Conservation (phyloP, 2,329 filamentous ascomycete species). For the Davidsoniella virescens region DNA sequence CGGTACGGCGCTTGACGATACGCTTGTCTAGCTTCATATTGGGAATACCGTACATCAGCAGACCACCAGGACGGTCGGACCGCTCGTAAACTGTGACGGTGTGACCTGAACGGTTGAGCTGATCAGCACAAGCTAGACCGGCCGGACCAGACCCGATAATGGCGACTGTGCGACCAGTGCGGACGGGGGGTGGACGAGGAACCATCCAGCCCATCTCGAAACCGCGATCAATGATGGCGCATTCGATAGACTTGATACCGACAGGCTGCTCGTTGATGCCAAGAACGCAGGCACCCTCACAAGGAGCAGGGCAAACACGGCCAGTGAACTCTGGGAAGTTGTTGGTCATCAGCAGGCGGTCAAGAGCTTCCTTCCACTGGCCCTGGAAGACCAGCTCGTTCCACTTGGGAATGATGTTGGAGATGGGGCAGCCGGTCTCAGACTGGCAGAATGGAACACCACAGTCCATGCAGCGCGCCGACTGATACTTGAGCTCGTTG, state of each 20-base stretch:
- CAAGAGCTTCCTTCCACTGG: conserved; percentile 83
- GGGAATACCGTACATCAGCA: conserved; percentile 96
- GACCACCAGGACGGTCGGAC: conserved; percentile 72
- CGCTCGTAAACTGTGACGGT: conserved; percentile 83
- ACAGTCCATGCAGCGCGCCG: conserved; percentile 95
- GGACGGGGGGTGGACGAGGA: conserved; percentile 57
- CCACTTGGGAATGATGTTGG: conserved; percentile 96
- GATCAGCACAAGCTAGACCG: conserved; percentile 78
- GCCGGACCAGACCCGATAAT: conserved; percentile 86
- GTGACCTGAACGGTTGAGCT: conserved; percentile 87
- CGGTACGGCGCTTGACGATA: conserved; percentile 84
- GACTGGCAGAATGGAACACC: conserved; percentile 97
- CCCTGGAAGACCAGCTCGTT: conserved; percentile 64
- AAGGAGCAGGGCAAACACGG: conserved; percentile 90
- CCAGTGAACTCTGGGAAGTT: conserved; percentile 98
- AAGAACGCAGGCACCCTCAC: conserved; percentile 87
- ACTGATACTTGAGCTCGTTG: conserved; percentile 92
- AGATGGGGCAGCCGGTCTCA: conserved; percentile 87
- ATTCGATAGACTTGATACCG: conserved; percentile 96
- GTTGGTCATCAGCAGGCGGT: conserved; percentile 87
- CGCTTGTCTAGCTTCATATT: conserved; percentile 99
- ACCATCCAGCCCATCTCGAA: conserved; percentile 99
- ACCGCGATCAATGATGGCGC: conserved; percentile 90
- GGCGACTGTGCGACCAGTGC: conserved; percentile 76
- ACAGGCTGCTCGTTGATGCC: conserved; percentile 96